Base-by-base conservation (phyloP, 2,329 filamentous ascomycete species). In the Stemphylium lycopersici region DNA sequence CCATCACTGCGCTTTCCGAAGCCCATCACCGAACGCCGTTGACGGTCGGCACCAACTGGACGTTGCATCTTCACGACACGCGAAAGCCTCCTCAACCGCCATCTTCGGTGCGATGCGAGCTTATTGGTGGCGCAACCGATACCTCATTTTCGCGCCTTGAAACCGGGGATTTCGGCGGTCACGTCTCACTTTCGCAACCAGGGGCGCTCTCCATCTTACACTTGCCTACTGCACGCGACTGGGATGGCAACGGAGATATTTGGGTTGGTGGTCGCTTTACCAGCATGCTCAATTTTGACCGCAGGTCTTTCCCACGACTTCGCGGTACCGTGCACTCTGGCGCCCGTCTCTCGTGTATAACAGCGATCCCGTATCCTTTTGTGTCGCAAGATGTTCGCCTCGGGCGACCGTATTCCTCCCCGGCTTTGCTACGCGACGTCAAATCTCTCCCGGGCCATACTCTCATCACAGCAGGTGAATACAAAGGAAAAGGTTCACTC, bases 241-340 rank as follows among this genome's bases (percentile, higher is more conserved):
- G 78, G 43, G 80, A 84, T 58, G 80, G 87, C 15, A 89, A 90
- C 44, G 84, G 89, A 55, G 89, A 95, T 26, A 95, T 98, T 36
- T 93, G 93, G 78, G 86, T 97, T 32, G 91, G 89, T 4, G 93
- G 93, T 0, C 86, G 93, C 13, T 97, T 97, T 71, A 90, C 92
- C 4, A 93, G 87, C 66, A 90, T 97, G 52, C 79, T 97, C 3
- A 89, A 91, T 69, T 98, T 96, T 76, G 92, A 97, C 70, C 85
- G 92, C 3, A 88, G 93, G 39, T 91, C 85, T 74, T 96, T 97
- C 67, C 90, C 91, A 0, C 84, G 84, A 13, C 83, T 96, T 6
- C 84, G 86, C 55, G 88, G 86, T 5, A 91, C 91, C 0, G 87
- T 96, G 8, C 87, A 96, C 74, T 96, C 91, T 0, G 93, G 93